Evolutionary conservation across 1,284 basidiomycete species (phyloP).

Genomic region (Coriolopsis trogii): DNA sequence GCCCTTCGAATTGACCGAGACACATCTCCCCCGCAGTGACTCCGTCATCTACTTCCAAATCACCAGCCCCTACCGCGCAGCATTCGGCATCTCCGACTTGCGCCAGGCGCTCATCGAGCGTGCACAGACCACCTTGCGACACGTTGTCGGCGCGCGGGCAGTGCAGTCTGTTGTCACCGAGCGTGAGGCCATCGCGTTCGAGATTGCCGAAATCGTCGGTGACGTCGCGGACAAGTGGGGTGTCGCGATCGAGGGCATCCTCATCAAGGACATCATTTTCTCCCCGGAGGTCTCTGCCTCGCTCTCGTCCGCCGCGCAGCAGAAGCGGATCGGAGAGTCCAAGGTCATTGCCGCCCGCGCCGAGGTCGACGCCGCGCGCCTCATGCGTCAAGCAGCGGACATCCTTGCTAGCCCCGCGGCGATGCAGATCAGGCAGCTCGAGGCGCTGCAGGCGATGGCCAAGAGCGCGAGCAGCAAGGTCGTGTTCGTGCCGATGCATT

Average conservation of each 20-base stretch:
- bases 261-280: slow-evolving; percentile 95
- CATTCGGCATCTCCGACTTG: slow-evolving; percentile 91
- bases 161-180: slow-evolving; percentile 89
- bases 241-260: slow-evolving; percentile 92
- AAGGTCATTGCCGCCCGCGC: slow-evolving; percentile 97
- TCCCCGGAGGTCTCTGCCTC: slow-evolving; percentile 89
- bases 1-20: not conserved
- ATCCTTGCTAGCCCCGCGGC: slow-evolving; percentile 92
- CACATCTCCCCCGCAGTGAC: slow-evolving; percentile 53
- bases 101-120: slow-evolving; percentile 89
- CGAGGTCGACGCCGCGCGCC: slow-evolving; percentile 91
- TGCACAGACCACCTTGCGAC: slow-evolving; percentile 93
- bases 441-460: slow-evolving; percentile 77
- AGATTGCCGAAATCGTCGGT: slow-evolving; percentile 93
- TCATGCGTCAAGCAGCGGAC: slow-evolving; percentile 94
- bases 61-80: slow-evolving; percentile 85
- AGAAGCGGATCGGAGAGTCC: slow-evolving; percentile 93
- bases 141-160: slow-evolving; percentile 90
- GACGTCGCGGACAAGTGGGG: slow-evolving; percentile 92
- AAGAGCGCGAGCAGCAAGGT: slow-evolving; percentile 85
- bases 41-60: slow-evolving; percentile 93
- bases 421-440: slow-evolving; percentile 96
- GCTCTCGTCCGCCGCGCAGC: slow-evolving; percentile 90
- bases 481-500: slow-evolving; percentile 92
- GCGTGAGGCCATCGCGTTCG: slow-evolving; percentile 94